Percentiles rank a stretch among this genome's conserved stretches.
Evolutionary conservation across 306 rosid genomes (phyloP).

Genomic region (Pyrus bretschneideri): DNA sequence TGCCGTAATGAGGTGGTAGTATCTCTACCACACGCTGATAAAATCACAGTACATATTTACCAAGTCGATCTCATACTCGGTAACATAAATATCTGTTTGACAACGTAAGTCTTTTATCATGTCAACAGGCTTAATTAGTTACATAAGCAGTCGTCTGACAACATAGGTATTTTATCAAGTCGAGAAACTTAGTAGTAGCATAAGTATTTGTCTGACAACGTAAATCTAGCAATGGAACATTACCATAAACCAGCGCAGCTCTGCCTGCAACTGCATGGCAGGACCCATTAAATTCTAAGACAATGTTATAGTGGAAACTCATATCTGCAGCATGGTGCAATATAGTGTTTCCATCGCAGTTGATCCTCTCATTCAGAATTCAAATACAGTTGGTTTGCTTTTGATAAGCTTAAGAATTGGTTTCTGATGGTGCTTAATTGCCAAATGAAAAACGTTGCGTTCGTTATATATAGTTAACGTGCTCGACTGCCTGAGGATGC

Average conservation of each 20-base stretch:
- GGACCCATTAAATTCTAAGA: not conserved
- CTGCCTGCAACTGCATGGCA: not conserved
- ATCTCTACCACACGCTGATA: constrained; percentile 22
- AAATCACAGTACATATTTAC: not conserved
- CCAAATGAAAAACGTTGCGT: constrained; percentile 1
- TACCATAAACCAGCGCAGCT: not conserved
- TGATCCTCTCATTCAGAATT: not conserved
- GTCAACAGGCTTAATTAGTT: not conserved
- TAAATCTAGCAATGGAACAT: not conserved
- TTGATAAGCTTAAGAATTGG: not conserved
- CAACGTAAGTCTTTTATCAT: not conserved
- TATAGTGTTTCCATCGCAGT: not conserved
- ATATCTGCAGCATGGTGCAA: not conserved
- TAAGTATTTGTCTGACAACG: not conserved
- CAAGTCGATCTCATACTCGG: not conserved
- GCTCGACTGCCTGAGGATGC: not conserved
- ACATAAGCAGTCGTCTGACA: not conserved
- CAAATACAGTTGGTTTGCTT: not conserved
- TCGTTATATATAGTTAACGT: not conserved
- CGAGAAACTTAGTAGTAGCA: not conserved
- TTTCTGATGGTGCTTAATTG: not conserved
- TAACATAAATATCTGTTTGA: not conserved
- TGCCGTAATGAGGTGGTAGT: not conserved
- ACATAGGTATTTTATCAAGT: not conserved
- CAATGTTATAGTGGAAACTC: not conserved